These are phyloP conservation scores for Tolypocladium tundrense DNA, from an alignment of 2,329 filamentous ascomycete genomes.

Conservation along the genomic window DNA sequence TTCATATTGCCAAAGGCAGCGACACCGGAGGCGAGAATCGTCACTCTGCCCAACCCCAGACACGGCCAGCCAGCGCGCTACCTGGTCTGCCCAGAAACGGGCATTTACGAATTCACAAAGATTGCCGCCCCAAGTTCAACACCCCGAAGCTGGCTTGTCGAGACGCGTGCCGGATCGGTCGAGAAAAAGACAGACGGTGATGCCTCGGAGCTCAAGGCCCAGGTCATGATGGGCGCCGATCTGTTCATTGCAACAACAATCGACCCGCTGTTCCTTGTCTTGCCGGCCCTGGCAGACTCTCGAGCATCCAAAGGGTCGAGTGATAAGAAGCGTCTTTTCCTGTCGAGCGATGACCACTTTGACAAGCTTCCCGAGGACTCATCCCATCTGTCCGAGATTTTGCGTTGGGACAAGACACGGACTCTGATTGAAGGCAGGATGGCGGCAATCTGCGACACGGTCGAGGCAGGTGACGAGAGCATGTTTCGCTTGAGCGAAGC, in stretches of 20 bases:
- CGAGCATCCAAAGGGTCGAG: conserved; percentile 29
- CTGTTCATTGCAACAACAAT: conserved; percentile 77
- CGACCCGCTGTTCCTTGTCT: conserved; percentile 73
- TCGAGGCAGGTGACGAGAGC: conserved; percentile 71
- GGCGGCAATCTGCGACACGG: conserved; percentile 63
- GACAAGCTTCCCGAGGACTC: conserved; percentile 47
- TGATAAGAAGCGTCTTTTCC: conserved; percentile 50
- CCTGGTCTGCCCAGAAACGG: conserved; percentile 49
- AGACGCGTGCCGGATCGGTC: conserved; percentile 14
- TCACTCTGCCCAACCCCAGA: conserved; percentile 51
- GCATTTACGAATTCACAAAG: conserved; percentile 55
- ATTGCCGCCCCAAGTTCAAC: conserved; percentile 40
- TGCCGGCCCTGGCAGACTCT: conserved; percentile 55
- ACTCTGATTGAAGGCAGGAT: conserved; percentile 54
- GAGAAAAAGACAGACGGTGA: conserved; percentile 10
- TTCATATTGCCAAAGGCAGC: conserved; percentile 52
- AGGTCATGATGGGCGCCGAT: conserved; percentile 54
- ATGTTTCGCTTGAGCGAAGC: conserved; percentile 73
- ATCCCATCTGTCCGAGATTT: conserved; percentile 47
- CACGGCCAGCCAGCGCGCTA: conserved; percentile 46
- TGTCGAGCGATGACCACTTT: conserved; percentile 62
- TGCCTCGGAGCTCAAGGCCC: conserved; percentile 9
- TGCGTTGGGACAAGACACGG: conserved; percentile 37
- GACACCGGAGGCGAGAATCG: conserved; percentile 42
- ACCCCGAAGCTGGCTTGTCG: conserved; percentile 54